Base-by-base conservation (phyloP, 1,139 yeast species). In the Kurtzmaniella quercitrusa region DNA sequence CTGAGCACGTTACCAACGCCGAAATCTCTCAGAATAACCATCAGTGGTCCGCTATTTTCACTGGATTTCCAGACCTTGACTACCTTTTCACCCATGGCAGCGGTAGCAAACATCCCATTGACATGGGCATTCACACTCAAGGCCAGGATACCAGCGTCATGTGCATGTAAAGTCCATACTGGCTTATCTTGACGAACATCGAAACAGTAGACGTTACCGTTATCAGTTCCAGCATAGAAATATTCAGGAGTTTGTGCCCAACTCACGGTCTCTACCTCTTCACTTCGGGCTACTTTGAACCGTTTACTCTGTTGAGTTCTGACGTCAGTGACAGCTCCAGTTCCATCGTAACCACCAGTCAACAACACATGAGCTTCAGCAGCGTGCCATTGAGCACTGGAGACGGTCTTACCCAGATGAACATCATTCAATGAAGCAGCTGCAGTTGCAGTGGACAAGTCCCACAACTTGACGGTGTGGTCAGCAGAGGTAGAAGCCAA, bases 401-500 rank as follows among this genome's bases (percentile, higher is more conserved):
- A 85, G 40, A 93, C 96, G 50, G 90, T 87, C 57, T 85, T 87
- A 45, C 78, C 77, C 38, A 56, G 56, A 64, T 86, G 94, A 45
- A 81, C 70, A 10, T 63, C 59, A 50, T 76, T 73, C 56, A 84
- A 66, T 3, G 90, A 82, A 53, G 89, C 77, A 11, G 87, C 97
- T 38, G 91, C 94, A 34, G 70, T 67, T 41, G 87, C 90, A 37
- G 73, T 73, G 54, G 81, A 77, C 58, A 93, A 73, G 64, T 93
- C 98, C 99, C 99, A 93, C 53, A 93, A 73, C 66, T 94, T 93
- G 41, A 94, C 87, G 1, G 98, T 93, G 48, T 82, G 79, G 61
- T 93, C 99, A 2, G 98, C 98, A 9, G 97, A 90, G 2, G 96
- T 89, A 14, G 97, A 89, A 18, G 95, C 96, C 49, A 93, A 77